Conservation (phyloP, 2,329 filamentous ascomycete species). For the Pestalotiopsis sp. region DNA sequence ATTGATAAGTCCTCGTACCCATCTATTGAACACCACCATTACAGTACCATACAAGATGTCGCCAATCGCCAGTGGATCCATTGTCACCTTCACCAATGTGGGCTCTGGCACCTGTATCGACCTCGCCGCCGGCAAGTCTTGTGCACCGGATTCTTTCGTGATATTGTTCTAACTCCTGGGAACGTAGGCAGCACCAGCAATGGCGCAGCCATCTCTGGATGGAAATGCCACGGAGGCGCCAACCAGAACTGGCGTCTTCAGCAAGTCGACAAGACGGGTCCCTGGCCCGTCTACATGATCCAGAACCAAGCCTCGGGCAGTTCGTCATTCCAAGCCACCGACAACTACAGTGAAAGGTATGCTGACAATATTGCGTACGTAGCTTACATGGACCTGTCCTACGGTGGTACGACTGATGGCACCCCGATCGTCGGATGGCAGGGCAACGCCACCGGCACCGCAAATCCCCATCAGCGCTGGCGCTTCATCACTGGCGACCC, state of each 20-base stretch:
- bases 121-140: neutral
- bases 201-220: neutral
- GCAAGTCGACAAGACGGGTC: neutral
- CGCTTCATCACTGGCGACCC: neutral
- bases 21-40: no score
- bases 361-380: neutral
- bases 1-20: no score
- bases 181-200: neutral
- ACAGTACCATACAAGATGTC: neutral
- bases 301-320: neutral
- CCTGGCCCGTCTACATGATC: constrained; percentile 2
- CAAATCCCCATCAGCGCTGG: neutral
- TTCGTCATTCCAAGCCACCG: neutral
- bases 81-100: neutral
- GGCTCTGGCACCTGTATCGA: neutral
- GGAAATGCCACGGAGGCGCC: neutral
- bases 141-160: neutral
- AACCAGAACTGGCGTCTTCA: neutral
- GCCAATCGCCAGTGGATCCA: neutral
- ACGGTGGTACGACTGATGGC: neutral
- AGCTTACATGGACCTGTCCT: neutral
- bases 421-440: neutral
- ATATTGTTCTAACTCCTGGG: neutral
- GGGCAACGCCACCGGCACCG: neutral
- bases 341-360: neutral